These are phyloP conservation scores for Sphagnum fallax DNA, from an alignment of 228 moss, liverwort and hornwort genomes.

Conservation along the genomic window DNA sequence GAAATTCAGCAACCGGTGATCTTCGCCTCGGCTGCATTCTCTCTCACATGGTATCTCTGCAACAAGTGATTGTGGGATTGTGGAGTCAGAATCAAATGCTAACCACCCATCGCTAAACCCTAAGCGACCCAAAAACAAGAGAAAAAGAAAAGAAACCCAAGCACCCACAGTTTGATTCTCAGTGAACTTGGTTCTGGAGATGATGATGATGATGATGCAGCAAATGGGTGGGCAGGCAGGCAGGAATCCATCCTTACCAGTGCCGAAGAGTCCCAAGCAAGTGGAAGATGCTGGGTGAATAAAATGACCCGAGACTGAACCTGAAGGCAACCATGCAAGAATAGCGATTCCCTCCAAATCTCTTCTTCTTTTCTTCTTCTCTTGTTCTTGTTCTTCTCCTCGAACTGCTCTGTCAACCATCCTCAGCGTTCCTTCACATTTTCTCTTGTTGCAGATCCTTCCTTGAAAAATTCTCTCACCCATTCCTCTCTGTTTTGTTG, in stretches of 20 bases:
- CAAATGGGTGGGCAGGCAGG: too few species aligned
- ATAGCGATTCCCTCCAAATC: conserved; percentile 38
- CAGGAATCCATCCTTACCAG: conserved; percentile 13
- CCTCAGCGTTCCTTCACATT: too few species aligned
- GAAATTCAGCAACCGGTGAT: conserved; percentile 52
- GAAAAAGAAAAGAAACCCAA: too few species aligned
- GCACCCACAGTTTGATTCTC: too few species aligned
- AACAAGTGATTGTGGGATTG: neutral
- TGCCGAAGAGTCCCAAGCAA: conserved; percentile 56
- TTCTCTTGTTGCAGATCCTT: too few species aligned
- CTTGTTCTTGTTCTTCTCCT: neutral
- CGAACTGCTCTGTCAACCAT: neutral
- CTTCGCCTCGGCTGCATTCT: conserved; percentile 65
- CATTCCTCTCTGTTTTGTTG: too few species aligned
- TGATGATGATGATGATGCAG: too few species aligned
- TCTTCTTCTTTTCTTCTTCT: neutral
- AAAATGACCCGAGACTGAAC: conserved; percentile 52
- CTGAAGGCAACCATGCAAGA: conserved; percentile 48
- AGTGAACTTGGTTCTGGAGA: too few species aligned
- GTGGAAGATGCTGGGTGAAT: conserved; percentile 38
- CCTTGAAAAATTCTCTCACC: too few species aligned
- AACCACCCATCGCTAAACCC: too few species aligned
- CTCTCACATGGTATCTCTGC: conserved; percentile 62
- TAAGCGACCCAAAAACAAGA: too few species aligned
- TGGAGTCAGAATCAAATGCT: too few species aligned